Conservation (phyloP, 371 early-diverging fungal genomes). For the Gilbertella persicaria region DNA sequence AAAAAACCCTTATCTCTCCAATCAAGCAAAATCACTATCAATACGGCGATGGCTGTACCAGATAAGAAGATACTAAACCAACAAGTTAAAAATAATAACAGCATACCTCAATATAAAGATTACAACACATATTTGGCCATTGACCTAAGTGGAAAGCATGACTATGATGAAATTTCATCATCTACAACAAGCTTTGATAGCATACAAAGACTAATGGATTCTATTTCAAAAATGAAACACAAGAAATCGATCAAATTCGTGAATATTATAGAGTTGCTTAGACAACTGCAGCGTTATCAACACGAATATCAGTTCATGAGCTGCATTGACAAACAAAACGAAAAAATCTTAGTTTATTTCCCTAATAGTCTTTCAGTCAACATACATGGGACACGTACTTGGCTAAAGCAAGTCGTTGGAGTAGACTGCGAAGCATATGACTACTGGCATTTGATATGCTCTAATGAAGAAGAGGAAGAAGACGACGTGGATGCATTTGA, state of each 20-base stretch:
- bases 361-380: constrained; percentile 8
- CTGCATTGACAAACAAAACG: constrained; percentile 6
- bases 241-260: constrained; percentile 10
- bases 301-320: constrained; percentile 9
- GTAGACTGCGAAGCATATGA: constrained; percentile 3
- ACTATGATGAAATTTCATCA: constrained; percentile 1
- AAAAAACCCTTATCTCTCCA: background rate
- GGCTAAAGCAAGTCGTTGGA: constrained; percentile 4
- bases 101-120: background rate
- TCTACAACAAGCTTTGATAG: background rate
- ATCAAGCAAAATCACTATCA: background rate
- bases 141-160: constrained; percentile 3
- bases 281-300: constrained; percentile 7
- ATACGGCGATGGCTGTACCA: background rate
- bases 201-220: constrained; percentile 9
- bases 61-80: background rate
- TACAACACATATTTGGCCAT: constrained; percentile 13
- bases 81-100: no score
- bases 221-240: constrained; percentile 4
- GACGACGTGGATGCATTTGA: constrained; percentile 10
- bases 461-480: background rate
- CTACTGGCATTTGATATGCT: constrained; percentile 7
- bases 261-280: constrained; percentile 7
- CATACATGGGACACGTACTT: constrained; percentile 2
- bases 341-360: constrained; percentile 11